Evolutionary conservation across 768 basidiomycete species (phyloP).

Genomic region (Naganishia onofrii): DNA sequence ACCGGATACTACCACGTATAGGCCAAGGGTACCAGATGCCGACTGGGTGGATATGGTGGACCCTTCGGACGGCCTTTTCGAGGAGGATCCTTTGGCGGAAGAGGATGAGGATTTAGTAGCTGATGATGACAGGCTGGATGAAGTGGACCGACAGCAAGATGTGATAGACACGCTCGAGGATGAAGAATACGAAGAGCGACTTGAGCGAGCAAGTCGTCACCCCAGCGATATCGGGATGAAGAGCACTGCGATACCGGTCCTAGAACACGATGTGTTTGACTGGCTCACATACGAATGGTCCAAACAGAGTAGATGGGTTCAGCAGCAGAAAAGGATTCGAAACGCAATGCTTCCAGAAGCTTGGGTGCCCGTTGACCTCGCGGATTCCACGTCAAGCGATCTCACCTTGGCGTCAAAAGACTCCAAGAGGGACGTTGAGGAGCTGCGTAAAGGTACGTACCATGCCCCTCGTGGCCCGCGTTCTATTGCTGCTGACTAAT

Average conservation of each 20-base stretch:
- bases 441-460: neutral
- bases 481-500: neutral
- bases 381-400: no score
- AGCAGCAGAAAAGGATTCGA: neutral
- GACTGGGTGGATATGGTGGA: conserved; percentile 13
- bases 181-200: conserved; percentile 14
- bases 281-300: conserved; percentile 10
- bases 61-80: neutral
- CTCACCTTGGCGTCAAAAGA: neutral
- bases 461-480: no score
- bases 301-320: neutral
- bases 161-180: neutral
- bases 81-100: neutral
- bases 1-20: neutral
- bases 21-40: neutral
- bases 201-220: neutral
- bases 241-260: neutral
- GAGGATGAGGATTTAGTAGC: neutral
- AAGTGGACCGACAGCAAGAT: conserved; percentile 9
- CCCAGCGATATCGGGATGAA: neutral
- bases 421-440: neutral
- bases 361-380: neutral
- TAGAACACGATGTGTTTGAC: conserved; percentile 17
- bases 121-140: neutral
- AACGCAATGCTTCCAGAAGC: neutral